Evolutionary conservation across 257 asterid species (phyloP).

Genomic region (Penstemon eatonii): DNA sequence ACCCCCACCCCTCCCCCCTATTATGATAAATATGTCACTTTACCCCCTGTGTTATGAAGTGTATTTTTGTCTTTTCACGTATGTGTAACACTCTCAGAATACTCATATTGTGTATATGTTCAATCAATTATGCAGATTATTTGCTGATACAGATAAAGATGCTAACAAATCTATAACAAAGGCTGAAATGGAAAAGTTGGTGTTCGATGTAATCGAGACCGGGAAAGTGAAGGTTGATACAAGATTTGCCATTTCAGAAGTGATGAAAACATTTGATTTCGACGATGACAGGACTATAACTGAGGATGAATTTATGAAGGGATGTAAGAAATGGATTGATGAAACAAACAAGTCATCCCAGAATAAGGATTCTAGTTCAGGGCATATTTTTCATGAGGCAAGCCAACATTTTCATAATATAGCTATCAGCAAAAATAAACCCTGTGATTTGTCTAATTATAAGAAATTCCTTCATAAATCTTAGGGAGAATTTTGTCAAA

Average conservation of each 20-base stretch:
- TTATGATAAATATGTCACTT: too few relatives aligned
- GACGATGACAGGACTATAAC: constrained; percentile 29
- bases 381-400: constrained; percentile 42
- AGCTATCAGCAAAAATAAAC: not conserved
- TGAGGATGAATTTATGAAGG: constrained; percentile 43
- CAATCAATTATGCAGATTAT: constrained; percentile 39
- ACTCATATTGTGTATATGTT: not conserved
- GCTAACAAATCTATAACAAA: constrained; percentile 27
- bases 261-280: constrained; percentile 41
- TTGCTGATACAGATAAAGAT: constrained; percentile 41
- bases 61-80: too few relatives aligned
- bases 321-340: constrained; percentile 45
- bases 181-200: constrained; percentile 42
- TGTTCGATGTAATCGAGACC: constrained; percentile 31
- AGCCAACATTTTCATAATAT: not conserved
- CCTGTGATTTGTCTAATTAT: too few relatives aligned
- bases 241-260: constrained; percentile 37
- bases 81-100: too few relatives aligned
- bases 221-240: constrained; percentile 38
- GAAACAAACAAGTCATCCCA: constrained; percentile 31
- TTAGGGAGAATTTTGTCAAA: too few relatives aligned
- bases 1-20: too few relatives aligned
- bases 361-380: constrained; percentile 21
- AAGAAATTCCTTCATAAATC: too few relatives aligned
- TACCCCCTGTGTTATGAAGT: too few relatives aligned